Evolutionary conservation across 2,329 filamentous ascomycete genomes (phyloP).

Genomic region (Calonectria naviculata): DNA sequence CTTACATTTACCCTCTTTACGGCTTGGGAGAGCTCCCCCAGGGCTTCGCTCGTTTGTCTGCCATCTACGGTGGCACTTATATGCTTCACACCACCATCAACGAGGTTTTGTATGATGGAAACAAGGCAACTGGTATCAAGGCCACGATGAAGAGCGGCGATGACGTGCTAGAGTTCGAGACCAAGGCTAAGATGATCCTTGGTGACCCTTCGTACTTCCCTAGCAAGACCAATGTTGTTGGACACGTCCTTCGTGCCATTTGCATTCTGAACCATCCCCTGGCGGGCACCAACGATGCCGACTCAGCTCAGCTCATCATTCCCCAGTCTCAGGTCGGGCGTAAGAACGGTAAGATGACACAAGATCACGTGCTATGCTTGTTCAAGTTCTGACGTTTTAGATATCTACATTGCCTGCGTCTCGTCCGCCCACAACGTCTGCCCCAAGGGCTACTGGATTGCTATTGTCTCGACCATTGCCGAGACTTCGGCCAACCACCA

Average conservation of each 20-base stretch:
- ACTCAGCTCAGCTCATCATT: conserved; percentile 96
- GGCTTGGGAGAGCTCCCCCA: conserved; percentile 97
- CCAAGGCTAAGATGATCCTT: conserved; percentile 95
- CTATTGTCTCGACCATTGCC: conserved; percentile 97
- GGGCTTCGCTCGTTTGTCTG: conserved; percentile 95
- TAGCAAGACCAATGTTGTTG: conserved; percentile 85
- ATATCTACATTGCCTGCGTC: conserved; percentile 97
- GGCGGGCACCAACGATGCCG: conserved; percentile 86
- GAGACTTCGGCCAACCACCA: conserved; percentile 94
- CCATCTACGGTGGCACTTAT: conserved; percentile 98
- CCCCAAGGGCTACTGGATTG: conserved; percentile 98
- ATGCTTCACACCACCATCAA: conserved; percentile 98
- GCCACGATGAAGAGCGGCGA: conserved; percentile 95
- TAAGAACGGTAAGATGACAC: conserved; percentile 80
- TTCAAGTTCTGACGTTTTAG: conserved; percentile 56
- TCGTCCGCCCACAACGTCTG: conserved; percentile 98
- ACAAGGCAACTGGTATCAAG: conserved; percentile 94
- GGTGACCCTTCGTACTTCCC: conserved; percentile 98
- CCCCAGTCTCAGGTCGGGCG: conserved; percentile 97
- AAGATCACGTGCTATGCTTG: not conserved
- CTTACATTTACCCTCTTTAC: conserved; percentile 99
- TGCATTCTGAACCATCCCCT: conserved; percentile 97
- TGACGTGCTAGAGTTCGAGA: conserved; percentile 94
- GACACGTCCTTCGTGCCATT: conserved; percentile 94
- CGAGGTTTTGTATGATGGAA: conserved; percentile 85